Evolutionary conservation across 73 alveolate species (phyloP).

Genomic region (Durusdinium trenchii): DNA sequence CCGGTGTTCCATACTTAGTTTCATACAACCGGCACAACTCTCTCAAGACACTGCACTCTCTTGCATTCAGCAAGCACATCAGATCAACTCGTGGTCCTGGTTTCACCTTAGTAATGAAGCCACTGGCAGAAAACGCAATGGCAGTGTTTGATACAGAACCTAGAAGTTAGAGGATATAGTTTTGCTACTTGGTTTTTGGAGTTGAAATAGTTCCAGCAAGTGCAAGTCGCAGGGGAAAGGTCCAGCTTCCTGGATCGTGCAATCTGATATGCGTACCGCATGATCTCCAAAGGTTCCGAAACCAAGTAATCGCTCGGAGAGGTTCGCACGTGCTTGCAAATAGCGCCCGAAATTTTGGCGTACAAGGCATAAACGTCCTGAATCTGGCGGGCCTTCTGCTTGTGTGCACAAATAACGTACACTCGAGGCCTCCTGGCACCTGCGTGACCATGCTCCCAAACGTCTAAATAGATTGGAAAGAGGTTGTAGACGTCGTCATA

Average conservation of each 20-base stretch:
- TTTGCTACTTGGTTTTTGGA: too few species aligned
- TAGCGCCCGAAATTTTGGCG: background rate
- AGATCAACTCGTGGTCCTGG: background rate
- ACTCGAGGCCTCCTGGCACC: conserved; percentile 20
- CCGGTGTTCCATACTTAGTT: background rate
- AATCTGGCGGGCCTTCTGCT: background rate
- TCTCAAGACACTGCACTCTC: background rate
- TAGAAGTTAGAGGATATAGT: too few species aligned
- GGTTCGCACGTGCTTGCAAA: background rate
- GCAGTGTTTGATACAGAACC: too few species aligned
- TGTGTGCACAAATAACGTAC: background rate
- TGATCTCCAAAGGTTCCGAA: background rate
- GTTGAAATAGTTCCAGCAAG: too few species aligned
- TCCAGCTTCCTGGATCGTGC: too few species aligned
- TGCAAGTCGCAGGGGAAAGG: too few species aligned
- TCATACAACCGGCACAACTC: background rate
- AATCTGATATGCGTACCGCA: background rate
- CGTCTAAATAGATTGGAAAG: background rate
- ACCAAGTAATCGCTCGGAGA: background rate
- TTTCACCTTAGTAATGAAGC: background rate
- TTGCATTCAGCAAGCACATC: background rate
- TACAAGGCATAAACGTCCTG: background rate
- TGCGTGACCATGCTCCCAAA: background rate
- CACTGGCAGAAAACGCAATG: too few species aligned
- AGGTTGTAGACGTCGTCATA: background rate